Percentiles rank a stretch among this genome's conserved stretches.
phyloP scores from a whole-genome alignment of 495 filamentous ascomycete species.

The Recurvomyces mirabilis region DNA sequence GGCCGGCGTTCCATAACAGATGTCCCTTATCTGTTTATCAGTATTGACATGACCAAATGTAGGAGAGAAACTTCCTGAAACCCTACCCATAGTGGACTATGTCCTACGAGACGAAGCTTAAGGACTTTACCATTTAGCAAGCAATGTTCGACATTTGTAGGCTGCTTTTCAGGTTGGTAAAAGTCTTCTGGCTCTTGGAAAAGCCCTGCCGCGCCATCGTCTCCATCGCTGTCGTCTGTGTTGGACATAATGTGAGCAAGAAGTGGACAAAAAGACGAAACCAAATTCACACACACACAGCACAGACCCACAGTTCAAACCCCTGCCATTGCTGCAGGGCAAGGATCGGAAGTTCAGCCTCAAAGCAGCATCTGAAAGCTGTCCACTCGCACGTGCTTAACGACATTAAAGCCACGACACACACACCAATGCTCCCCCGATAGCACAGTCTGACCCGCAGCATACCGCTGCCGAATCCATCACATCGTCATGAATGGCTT shows the following conservation, averaged over 20 bases:
- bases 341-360: no score
- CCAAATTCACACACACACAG: no score
- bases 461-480: not conserved
- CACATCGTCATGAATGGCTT: slow-evolving; percentile 51
- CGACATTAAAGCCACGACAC: no score
- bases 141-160: slow-evolving; percentile 57
- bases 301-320: no score
- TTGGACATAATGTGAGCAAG: no score
- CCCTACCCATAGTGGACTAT: slow-evolving; percentile 75
- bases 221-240: slow-evolving; percentile 23
- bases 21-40: slow-evolving; percentile 47
- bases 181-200: slow-evolving; percentile 73
- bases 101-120: slow-evolving; percentile 71
- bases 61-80: slow-evolving; percentile 5
- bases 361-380: no score
- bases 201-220: slow-evolving; percentile 35
- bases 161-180: slow-evolving; percentile 57
- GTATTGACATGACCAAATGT: slow-evolving; percentile 1
- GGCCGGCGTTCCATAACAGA: slow-evolving; percentile 80
- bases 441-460: not conserved
- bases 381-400: no score
- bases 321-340: no score
- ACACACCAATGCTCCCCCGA: slow-evolving; percentile 7
- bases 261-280: no score
- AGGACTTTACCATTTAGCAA: slow-evolving; percentile 56